A percentile compares a stretch with the other conserved stretches of the same genome.
These are phyloP conservation scores for Aspergillus brasiliensis DNA, from an alignment of 2,329 filamentous ascomycete species.

Conservation along the genomic window DNA sequence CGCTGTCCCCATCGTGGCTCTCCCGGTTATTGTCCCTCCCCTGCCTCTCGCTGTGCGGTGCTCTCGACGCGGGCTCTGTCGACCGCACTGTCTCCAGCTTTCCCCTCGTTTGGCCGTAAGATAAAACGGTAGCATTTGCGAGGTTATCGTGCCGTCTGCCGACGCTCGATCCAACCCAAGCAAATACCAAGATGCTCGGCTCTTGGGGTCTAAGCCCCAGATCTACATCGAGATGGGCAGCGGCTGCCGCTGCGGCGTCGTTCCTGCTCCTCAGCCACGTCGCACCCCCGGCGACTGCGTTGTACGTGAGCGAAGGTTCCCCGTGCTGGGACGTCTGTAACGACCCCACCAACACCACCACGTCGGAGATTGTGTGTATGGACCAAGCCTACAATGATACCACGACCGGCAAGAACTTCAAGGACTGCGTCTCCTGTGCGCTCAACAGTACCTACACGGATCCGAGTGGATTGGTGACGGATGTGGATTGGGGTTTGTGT, in stretches of 20 bases:
- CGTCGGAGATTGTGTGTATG: slow-evolving; percentile 44
- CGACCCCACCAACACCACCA: slow-evolving; percentile 40
- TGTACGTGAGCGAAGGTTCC: slow-evolving; percentile 40
- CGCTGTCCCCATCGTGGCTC: background rate
- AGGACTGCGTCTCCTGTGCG: slow-evolving; percentile 46
- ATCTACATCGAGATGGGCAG: slow-evolving; percentile 20
- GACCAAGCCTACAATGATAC: slow-evolving; percentile 41
- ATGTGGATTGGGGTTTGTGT: slow-evolving; percentile 51
- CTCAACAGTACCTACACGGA: slow-evolving; percentile 43
- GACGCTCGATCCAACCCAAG: background rate
- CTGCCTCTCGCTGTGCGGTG: background rate
- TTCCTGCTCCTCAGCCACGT: slow-evolving; percentile 24
- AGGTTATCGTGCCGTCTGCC: background rate
- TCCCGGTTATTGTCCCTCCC: background rate
- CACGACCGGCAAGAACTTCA: slow-evolving; percentile 37
- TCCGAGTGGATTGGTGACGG: slow-evolving; percentile 38
- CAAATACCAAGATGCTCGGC: slow-evolving; percentile 24
- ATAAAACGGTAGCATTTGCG: background rate
- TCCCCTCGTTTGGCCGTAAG: slow-evolving; percentile 2
- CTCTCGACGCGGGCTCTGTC: slow-evolving; percentile 2
- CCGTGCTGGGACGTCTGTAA: slow-evolving; percentile 41
- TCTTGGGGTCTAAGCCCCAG: slow-evolving; percentile 13
- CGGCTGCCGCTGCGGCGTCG: slow-evolving; percentile 13
- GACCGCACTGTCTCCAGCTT: background rate
- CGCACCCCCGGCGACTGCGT: slow-evolving; percentile 24